phyloP scores from a whole-genome alignment of 441 rosid genomes.

The Gossypium lobatum region DNA sequence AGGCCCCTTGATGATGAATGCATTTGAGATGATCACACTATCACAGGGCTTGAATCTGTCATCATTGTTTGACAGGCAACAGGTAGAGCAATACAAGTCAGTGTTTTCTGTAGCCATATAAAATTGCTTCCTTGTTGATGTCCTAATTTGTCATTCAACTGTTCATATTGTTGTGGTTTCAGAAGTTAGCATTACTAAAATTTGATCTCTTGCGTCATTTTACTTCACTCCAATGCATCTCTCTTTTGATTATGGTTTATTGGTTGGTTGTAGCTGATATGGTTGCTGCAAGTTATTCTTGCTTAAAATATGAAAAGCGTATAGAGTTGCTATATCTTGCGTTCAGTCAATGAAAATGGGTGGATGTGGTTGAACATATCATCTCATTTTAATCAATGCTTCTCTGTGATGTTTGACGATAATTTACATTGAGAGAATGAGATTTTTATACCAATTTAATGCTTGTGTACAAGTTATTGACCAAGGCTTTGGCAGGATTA shows the following conservation, averaged over 20 bases:
- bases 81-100: constrained; percentile 36
- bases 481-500: constrained; percentile 46
- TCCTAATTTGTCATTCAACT: background rate
- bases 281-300: background rate
- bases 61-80: constrained; percentile 79
- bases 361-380: background rate
- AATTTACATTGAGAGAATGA: background rate
- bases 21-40: constrained; percentile 92
- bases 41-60: constrained; percentile 92
- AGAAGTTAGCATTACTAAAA: background rate
- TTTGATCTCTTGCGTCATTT: background rate
- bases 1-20: constrained; percentile 81
- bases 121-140: background rate
- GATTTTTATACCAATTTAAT: background rate
- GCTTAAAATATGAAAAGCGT: background rate
- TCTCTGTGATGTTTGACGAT: background rate
- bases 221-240: background rate
- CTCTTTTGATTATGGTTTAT: background rate
- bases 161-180: background rate
- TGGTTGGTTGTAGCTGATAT: background rate
- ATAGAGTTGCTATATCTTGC: background rate
- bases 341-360: background rate
- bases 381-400: background rate
- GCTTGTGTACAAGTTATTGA: background rate
- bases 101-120: background rate